These are phyloP conservation scores for Gastrolobium villosum DNA, from an alignment of 306 rosid genomes.

Conservation along the genomic window DNA sequence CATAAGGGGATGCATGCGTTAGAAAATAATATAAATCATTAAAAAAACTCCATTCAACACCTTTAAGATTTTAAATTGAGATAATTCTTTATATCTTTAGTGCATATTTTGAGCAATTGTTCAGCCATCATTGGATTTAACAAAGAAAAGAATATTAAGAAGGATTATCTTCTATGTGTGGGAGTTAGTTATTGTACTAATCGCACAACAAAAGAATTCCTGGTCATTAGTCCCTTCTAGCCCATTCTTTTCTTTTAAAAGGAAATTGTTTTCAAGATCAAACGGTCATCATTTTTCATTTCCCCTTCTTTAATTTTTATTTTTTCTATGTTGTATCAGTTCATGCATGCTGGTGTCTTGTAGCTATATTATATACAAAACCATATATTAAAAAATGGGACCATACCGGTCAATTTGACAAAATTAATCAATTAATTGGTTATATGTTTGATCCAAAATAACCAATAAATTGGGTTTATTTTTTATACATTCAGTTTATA, in stretches of 20 bases:
- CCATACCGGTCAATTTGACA: too few species aligned
- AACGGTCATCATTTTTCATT: background rate
- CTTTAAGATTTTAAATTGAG: too few species aligned
- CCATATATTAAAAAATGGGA: too few species aligned
- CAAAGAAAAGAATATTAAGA: background rate
- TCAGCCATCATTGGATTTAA: background rate
- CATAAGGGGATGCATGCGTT: too few species aligned
- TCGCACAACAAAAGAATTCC: conserved; percentile 2
- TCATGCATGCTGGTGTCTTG: background rate
- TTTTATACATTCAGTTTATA: too few species aligned
- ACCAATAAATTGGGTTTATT: too few species aligned
- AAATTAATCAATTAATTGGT: too few species aligned
- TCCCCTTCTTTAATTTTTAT: background rate
- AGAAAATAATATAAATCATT: too few species aligned
- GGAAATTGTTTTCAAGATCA: background rate
- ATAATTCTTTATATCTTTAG: too few species aligned
- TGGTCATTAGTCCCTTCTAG: background rate
- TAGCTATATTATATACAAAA: background rate
- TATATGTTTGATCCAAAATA: too few species aligned
- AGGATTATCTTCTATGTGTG: background rate
- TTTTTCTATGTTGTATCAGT: background rate
- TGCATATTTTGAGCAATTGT: background rate
- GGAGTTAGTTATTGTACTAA: background rate
- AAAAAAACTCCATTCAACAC: too few species aligned
- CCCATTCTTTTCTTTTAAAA: background rate